Base-by-base conservation (phyloP, 1,284 basidiomycete genomes). In the Ganoderma sinense region DNA sequence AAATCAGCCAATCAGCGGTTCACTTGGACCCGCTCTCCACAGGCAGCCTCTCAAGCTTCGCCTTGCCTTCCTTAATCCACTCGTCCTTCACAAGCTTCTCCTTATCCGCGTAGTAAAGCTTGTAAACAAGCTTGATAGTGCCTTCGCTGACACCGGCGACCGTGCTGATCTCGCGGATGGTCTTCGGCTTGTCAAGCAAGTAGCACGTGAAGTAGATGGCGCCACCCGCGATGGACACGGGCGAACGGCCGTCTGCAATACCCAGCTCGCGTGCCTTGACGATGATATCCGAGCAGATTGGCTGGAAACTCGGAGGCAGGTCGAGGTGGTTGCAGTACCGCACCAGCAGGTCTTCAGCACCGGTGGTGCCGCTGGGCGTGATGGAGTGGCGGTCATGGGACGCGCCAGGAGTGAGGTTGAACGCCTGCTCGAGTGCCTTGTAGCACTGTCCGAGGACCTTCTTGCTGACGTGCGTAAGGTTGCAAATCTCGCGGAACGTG, bases 121-220 rank as follows among this genome's bases (percentile, higher is more conserved):
- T 84, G 79, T 95, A 95, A 70, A 95, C 92, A 81, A 97, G 83
- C 83, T 96, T 96, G 80, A 99, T 97, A 63, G 97, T 99, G 65
- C 95, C 94, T 78, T 99, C 97, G 78, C 96, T 97, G n/a, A 99
- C 97, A 11, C 96, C 96, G 0, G 96, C 97, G n/a, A 98, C 94
- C n/a, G 87, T 83, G 73, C 94, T 94, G 78, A 99, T 97, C 76
- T 97, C 95, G 81, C 92, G 91, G 59, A 94, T 88, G 29, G 91
- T 87, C 80, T 94, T 94, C 40, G 85, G 78, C 73, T 91, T 89
- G 68, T 92, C 94, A 75, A 97, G 87, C 59, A 99, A 81, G 75
- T 92, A 87, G 76, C 93, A 94, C 26, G 96, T 95, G 82, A 99
- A 98, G 84, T 94, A 97, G 74, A 99, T 96, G 36, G 96, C 96